Percentiles rank a stretch among this genome's conserved stretches.
These are phyloP conservation scores for Maudiozyma humilis DNA, from an alignment of 1,139 yeast species.

Conservation along the genomic window DNA sequence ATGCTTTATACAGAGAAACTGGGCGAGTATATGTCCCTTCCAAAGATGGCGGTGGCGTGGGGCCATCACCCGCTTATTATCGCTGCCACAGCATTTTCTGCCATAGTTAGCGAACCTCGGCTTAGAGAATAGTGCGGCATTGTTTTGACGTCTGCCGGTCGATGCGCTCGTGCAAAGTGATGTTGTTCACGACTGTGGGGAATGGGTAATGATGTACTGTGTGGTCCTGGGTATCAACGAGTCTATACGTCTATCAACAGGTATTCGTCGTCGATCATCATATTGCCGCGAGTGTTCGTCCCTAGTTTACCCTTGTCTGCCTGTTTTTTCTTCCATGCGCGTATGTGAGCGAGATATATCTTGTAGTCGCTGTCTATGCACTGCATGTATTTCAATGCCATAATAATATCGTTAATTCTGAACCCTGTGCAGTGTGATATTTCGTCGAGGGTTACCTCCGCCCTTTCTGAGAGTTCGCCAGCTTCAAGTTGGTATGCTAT, in stretches of 20 bases:
- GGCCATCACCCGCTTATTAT: background rate
- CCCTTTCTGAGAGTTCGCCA: slow-evolving; percentile 32
- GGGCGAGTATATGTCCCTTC: background rate
- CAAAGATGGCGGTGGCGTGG: background rate
- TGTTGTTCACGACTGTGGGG: no score
- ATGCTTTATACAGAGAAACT: no score
- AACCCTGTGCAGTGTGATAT: slow-evolving; percentile 60
- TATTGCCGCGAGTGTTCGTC: background rate
- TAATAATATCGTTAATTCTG: slow-evolving; percentile 57
- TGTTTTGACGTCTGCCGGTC: no score
- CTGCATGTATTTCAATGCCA: slow-evolving; percentile 55
- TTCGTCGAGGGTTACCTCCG: slow-evolving; percentile 40
- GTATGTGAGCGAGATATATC: slow-evolving; percentile 14
- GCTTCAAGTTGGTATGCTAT: slow-evolving; percentile 38
- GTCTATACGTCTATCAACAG: slow-evolving; percentile 23
- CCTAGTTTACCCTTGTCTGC: background rate
- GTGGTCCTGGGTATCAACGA: no score
- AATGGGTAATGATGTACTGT: no score
- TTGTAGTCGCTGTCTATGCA: slow-evolving; percentile 34
- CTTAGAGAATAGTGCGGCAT: no score
- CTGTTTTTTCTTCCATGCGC: slow-evolving; percentile 13
- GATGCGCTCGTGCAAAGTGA: background rate
- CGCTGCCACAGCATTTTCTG: no score
- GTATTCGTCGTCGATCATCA: slow-evolving; percentile 21
- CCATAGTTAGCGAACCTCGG: no score